Percentiles rank a stretch among this genome's conserved stretches.
phyloP scores from a whole-genome alignment of 83 land plant genomes.

The Picea engelmannii region DNA sequence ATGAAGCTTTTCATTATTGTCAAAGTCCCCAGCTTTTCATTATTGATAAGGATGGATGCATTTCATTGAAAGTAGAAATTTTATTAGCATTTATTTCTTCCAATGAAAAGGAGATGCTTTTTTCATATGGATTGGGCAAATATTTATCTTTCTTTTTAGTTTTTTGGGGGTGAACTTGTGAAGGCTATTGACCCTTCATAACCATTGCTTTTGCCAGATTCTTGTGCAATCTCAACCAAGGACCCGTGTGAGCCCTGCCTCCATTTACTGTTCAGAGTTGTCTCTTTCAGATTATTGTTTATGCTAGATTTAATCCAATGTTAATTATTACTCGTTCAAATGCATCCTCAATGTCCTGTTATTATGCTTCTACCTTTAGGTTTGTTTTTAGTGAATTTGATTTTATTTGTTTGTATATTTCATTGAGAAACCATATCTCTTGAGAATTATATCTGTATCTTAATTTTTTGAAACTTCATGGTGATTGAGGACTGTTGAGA shows the following conservation, averaged over 20 bases:
- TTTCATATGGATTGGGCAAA: neutral
- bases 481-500: too few species aligned
- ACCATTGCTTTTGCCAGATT: too few species aligned
- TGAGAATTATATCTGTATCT: too few species aligned
- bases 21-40: too few species aligned
- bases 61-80: constrained; percentile 2
- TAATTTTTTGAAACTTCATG: too few species aligned
- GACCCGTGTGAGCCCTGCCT: neutral
- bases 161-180: neutral
- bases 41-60: constrained; percentile 3
- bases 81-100: neutral
- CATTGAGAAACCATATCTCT: too few species aligned
- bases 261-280: neutral
- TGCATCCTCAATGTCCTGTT: too few species aligned
- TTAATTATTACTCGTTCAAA: neutral
- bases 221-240: too few species aligned
- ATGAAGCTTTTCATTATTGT: neutral
- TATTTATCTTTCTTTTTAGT: neutral
- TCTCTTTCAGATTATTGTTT: neutral
- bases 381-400: too few species aligned
- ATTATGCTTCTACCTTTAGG: too few species aligned
- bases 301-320: neutral
- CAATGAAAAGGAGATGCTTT: neutral
- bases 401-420: too few species aligned
- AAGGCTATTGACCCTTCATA: neutral